Base-by-base conservation (phyloP, 768 basidiomycete genomes). In the Neoboletus subvelutipes region DNA sequence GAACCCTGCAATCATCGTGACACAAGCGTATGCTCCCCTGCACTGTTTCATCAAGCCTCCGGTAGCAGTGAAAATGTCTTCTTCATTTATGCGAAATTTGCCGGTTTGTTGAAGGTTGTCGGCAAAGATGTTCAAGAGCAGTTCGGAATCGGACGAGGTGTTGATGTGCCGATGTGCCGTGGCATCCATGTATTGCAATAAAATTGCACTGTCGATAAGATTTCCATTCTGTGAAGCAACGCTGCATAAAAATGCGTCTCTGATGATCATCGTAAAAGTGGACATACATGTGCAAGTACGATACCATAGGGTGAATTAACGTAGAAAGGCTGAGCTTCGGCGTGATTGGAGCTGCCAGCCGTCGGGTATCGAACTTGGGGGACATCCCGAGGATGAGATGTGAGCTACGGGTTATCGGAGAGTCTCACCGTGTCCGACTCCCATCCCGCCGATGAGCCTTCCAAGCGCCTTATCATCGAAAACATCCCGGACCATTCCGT, bases 231-330 rank as follows among this genome's bases (percentile, higher is more conserved):
- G 67, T 48, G 33, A 42, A 29, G 33, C 26, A 13, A 45, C 4
- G 40, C n/a, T 29, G 29, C 29, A 39, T 69, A 10, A 67, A 37
- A 20, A 41, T 10, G 26, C 15, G 12, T 36, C 28, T 41, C 28
- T 4, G 34, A 22, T 1, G 36, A 33, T 18, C 29, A 20, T 20
- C 2, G 42, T 15, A 20, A 52, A 29, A 37, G 48, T 47, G 45
- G 28, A 78, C 88, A 61, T 71, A 95, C 96, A 79, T 99, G 96
- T 20, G 92, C 97, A 69, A 99, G 90, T 59, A 95, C 93, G 68
- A 99, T 96, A 50, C 97, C 97, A 72, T 98, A 99, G 4, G 97
- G 97, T n/a, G 94, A 96, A 77, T 99, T 99, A 65, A 99, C 97
- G 71, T 99, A 99, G 80, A 99, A 99, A 1, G 97, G 97, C 70